A percentile compares a stretch with the other conserved stretches of the same genome.
Conservation (phyloP, 805 yeast species). For the Candida michaelii region DNA sequence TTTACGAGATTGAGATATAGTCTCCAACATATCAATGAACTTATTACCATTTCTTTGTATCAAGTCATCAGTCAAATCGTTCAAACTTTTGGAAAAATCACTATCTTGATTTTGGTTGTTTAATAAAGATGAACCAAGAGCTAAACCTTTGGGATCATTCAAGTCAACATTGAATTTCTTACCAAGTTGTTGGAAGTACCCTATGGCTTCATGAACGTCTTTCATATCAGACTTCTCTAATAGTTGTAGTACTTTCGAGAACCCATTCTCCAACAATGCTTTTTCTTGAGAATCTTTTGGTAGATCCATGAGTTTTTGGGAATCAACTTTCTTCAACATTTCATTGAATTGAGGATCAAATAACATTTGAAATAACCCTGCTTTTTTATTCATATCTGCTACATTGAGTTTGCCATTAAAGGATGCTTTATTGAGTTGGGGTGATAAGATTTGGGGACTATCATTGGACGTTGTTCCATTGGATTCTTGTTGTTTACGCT, state of each 20-base stretch:
- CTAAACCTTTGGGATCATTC: conserved; percentile 9
- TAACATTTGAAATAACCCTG: too few relatives aligned
- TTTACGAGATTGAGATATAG: conserved; percentile 54
- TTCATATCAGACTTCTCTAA: conserved; percentile 26
- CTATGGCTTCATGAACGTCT: conserved; percentile 25
- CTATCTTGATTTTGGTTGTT: neutral
- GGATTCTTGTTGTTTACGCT: neutral
- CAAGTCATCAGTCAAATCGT: conserved; percentile 70
- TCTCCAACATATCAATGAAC: conserved; percentile 78
- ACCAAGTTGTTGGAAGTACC: conserved; percentile 23
- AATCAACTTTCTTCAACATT: neutral
- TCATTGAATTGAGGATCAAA: neutral
- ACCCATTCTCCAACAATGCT: conserved; percentile 26
- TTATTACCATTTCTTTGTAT: conserved; percentile 75
- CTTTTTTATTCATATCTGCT: too few relatives aligned
- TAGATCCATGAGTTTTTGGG: neutral
- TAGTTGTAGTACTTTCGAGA: conserved; percentile 23
- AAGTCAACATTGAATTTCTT: conserved; percentile 16
- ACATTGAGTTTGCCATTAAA: too few relatives aligned
- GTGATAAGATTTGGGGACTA: neutral
- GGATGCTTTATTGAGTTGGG: too few relatives aligned
- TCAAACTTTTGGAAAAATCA: conserved; percentile 25
- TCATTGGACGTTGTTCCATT: too few relatives aligned
- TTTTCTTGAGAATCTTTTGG: conserved; percentile 17
- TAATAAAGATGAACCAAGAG: conserved; percentile 14